phyloP scores from a whole-genome alignment of 805 yeast genomes.

The Yarrowia sp. region DNA sequence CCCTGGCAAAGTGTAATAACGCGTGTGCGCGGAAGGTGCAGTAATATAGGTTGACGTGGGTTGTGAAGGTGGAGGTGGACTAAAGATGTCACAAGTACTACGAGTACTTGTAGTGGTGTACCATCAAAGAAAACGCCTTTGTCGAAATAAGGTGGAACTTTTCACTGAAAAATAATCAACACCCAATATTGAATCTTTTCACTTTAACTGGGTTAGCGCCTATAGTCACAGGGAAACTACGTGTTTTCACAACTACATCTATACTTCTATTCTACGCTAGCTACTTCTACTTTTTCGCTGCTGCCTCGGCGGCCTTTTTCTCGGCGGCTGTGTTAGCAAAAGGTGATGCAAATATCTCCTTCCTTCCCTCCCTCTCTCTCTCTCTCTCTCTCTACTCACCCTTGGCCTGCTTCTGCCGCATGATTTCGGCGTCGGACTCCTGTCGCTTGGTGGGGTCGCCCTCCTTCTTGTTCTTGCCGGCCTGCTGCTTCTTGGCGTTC shows the following conservation, averaged over 20 bases:
- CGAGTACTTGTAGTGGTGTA: too few relatives aligned
- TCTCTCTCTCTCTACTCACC: slow-evolving; percentile 54
- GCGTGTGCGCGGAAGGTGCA: slow-evolving; percentile 5
- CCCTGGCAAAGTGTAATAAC: background rate
- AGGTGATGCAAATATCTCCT: too few relatives aligned
- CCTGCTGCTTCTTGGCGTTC: slow-evolving; percentile 78
- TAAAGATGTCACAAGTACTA: too few relatives aligned
- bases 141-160: too few relatives aligned
- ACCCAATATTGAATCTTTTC: too few relatives aligned
- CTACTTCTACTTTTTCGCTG: slow-evolving; percentile 38
- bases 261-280: slow-evolving; percentile 30
- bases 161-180: too few relatives aligned
- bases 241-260: background rate
- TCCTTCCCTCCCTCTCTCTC: too few relatives aligned
- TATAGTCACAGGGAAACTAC: too few relatives aligned
- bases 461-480: slow-evolving; percentile 66
- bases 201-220: too few relatives aligned
- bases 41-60: too few relatives aligned
- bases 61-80: too few relatives aligned
- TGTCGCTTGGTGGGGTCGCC: slow-evolving; percentile 88
- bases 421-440: slow-evolving; percentile 88
- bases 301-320: slow-evolving; percentile 39
- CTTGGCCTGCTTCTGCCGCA: slow-evolving; percentile 86
- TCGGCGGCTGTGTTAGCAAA: slow-evolving; percentile 40
- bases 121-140: too few relatives aligned